These are phyloP conservation scores for Grigorovia jiainica DNA, from an alignment of 805 yeast genomes.

Conservation along the genomic window DNA sequence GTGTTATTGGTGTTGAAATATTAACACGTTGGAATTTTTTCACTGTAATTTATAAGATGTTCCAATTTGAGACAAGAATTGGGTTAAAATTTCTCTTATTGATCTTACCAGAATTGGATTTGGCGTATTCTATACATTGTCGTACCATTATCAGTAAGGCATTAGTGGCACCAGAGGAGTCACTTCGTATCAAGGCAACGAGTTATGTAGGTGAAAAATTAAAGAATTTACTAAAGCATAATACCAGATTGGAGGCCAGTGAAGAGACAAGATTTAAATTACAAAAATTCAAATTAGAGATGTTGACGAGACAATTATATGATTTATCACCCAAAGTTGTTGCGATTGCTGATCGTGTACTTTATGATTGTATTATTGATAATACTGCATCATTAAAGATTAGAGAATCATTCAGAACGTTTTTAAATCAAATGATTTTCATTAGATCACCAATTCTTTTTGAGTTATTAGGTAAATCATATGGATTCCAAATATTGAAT, in stretches of 20 bases:
- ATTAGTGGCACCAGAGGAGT: slow-evolving; percentile 42
- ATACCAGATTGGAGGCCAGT: background rate
- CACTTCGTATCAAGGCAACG: slow-evolving; percentile 50
- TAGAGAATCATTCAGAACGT: slow-evolving; percentile 19
- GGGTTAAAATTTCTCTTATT: slow-evolving; percentile 45
- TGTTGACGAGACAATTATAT: slow-evolving; percentile 20
- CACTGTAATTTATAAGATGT: slow-evolving; percentile 66
- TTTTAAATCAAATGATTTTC: slow-evolving; percentile 37
- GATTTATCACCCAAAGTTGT: slow-evolving; percentile 53
- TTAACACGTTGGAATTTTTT: slow-evolving; percentile 79
- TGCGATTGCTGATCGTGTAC: slow-evolving; percentile 42
- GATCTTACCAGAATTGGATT: slow-evolving; percentile 55
- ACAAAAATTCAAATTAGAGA: slow-evolving; percentile 5
- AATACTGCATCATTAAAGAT: slow-evolving; percentile 27
- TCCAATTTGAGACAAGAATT: slow-evolving; percentile 42
- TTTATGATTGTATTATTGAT: slow-evolving; percentile 42
- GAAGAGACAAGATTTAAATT: slow-evolving; percentile 3
- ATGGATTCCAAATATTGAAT: slow-evolving; percentile 60
- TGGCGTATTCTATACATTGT: slow-evolving; percentile 52
- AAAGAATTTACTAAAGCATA: slow-evolving; percentile 7
- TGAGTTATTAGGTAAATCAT: slow-evolving; percentile 52
- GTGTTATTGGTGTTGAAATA: slow-evolving; percentile 53
- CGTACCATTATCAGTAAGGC: slow-evolving; percentile 59
- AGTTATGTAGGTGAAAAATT: slow-evolving; percentile 33
- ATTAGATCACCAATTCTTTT: slow-evolving; percentile 49